phyloP scores from a whole-genome alignment of 129 eudicot species.

The Flaveria robusta region DNA sequence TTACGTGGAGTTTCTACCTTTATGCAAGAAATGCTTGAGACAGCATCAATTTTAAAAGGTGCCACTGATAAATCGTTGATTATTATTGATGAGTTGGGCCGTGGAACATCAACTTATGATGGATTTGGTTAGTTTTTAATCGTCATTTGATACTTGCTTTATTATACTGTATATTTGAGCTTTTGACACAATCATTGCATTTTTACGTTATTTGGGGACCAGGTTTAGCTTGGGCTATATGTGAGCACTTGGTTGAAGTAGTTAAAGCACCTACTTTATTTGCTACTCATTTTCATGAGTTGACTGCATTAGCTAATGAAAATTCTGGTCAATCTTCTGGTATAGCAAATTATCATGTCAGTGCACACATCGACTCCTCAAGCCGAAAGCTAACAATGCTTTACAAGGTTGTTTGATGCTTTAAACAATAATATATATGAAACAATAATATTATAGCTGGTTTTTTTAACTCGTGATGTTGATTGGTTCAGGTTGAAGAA shows the following conservation, averaged over 20 bases:
- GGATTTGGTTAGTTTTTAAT: constrained; percentile 80
- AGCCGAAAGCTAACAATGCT: constrained; percentile 96
- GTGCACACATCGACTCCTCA: constrained; percentile 90
- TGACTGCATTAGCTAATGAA: constrained; percentile 86
- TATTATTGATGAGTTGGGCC: constrained; percentile 92
- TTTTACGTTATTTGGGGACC: constrained; percentile 30
- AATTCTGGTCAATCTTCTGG: constrained; percentile 55
- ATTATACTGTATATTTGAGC: background rate
- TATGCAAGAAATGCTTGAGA: constrained; percentile 99
- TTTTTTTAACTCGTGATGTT: background rate
- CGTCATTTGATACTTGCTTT: background rate
- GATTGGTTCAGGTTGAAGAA: constrained; percentile 68
- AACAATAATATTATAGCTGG: too few species aligned
- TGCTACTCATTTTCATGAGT: constrained; percentile 99
- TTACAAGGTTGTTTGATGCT: constrained; percentile 65
- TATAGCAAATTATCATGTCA: constrained; percentile 87
- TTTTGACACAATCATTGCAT: background rate
- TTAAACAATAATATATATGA: constrained; percentile 2
- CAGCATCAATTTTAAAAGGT: constrained; percentile 96
- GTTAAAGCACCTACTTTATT: constrained; percentile 91
- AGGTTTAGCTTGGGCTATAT: constrained; percentile 99
- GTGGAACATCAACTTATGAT: constrained; percentile 99
- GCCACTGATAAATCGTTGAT: constrained; percentile 89
- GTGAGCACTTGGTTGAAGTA: constrained; percentile 92
- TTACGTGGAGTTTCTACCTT: constrained; percentile 97